These are phyloP conservation scores for Rhodotorula sp. DNA, from an alignment of 1,284 basidiomycete species.

Conservation along the genomic window DNA sequence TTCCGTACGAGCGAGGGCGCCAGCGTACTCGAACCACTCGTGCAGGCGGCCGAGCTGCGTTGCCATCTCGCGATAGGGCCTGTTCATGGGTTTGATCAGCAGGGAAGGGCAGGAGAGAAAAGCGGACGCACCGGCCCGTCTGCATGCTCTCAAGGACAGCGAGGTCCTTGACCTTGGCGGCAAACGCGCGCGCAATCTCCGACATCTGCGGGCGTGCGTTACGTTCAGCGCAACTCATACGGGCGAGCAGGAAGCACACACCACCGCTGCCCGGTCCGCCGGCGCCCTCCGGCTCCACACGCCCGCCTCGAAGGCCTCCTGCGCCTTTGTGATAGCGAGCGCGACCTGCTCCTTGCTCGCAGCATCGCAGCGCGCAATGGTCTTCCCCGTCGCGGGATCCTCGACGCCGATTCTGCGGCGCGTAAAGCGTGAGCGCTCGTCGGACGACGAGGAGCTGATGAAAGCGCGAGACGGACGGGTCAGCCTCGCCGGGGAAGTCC, in stretches of 20 bases:
- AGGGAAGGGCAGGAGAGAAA: neutral
- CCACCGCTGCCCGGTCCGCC: slow-evolving; percentile 62
- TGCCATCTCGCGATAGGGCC: slow-evolving; percentile 24
- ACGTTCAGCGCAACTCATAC: too few species aligned
- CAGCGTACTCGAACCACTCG: slow-evolving; percentile 81
- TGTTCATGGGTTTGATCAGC: neutral
- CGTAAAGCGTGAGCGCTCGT: neutral
- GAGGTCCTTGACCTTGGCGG: slow-evolving; percentile 61
- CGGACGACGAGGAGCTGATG: neutral
- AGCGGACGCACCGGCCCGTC: slow-evolving; percentile 60
- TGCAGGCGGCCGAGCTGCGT: slow-evolving; percentile 69
- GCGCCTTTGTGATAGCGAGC: slow-evolving; percentile 60
- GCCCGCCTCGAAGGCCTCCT: slow-evolving; percentile 64
- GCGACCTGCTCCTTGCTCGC: slow-evolving; percentile 59
- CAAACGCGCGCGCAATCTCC: slow-evolving; percentile 64
- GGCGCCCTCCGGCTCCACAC: slow-evolving; percentile 67
- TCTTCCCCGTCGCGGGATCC: slow-evolving; percentile 68
- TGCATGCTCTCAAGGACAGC: slow-evolving; percentile 70
- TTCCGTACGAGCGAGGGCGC: slow-evolving; percentile 68
- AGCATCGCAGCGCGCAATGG: slow-evolving; percentile 61
- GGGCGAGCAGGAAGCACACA: neutral
- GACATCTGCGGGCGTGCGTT: slow-evolving; percentile 53
- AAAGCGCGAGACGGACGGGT: slow-evolving; percentile 6
- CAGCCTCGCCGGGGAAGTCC: slow-evolving; percentile 6
- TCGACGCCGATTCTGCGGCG: slow-evolving; percentile 49